phyloP scores from a whole-genome alignment of 139 green algal genomes.

The Protoeuglena noctilucae region DNA sequence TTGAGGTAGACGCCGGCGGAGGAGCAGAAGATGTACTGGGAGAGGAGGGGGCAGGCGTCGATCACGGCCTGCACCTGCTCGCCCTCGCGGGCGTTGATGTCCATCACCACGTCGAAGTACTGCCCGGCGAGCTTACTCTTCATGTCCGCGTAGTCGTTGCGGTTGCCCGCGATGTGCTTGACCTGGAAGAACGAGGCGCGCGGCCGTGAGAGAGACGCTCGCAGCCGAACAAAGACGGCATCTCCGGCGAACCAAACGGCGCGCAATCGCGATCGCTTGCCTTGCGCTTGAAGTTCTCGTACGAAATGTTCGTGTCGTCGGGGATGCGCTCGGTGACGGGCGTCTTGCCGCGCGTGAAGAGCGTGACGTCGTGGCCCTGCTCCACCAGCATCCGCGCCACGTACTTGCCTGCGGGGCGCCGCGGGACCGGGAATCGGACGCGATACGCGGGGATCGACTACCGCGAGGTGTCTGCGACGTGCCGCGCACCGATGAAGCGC shows the following conservation, averaged over 20 bases:
- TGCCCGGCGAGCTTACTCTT: conserved; percentile 38
- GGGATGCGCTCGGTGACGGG: conserved; percentile 67
- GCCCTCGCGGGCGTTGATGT: conserved; percentile 91
- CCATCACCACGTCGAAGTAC: conserved; percentile 90
- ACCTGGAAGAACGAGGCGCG: conserved; percentile 20
- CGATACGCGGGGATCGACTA: too few relatives aligned
- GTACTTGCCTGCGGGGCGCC: too few relatives aligned
- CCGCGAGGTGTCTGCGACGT: too few relatives aligned
- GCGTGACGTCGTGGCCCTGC: conserved; percentile 74
- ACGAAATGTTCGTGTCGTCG: conserved; percentile 68
- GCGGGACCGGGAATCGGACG: too few relatives aligned
- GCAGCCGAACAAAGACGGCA: neutral
- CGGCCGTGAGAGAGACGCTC: neutral
- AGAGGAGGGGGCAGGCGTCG: conserved; percentile 36
- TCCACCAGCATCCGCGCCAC: conserved; percentile 76
- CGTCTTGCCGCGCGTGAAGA: conserved; percentile 88
- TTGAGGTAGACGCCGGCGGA: conserved; percentile 90
- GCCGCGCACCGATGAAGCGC: conserved; percentile 90
- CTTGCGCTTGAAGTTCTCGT: conserved; percentile 32
- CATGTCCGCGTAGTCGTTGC: conserved; percentile 52
- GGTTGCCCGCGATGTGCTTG: conserved; percentile 80
- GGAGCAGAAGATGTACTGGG: conserved; percentile 85
- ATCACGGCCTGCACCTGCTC: conserved; percentile 58
- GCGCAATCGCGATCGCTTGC: conserved; percentile 5
- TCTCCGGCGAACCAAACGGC: conserved; percentile 5